Percentiles rank a stretch among this genome's conserved stretches.
Conservation (phyloP, 2,329 filamentous ascomycete species). For the Hysterium pulicare region DNA sequence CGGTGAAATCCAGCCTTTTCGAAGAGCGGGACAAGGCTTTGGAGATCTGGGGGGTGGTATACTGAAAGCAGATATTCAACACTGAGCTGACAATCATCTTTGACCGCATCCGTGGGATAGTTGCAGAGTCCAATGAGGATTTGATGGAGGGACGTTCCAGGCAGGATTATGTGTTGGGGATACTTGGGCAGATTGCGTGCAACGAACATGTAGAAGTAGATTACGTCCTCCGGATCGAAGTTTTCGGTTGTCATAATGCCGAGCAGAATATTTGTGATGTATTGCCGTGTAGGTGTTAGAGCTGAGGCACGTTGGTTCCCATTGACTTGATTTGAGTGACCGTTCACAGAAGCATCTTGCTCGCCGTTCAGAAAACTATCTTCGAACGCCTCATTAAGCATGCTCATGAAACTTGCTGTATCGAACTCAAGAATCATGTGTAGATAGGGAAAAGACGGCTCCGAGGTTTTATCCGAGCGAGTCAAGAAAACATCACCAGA, state of each 20-base stretch:
- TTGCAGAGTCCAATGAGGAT: slow-evolving; percentile 80
- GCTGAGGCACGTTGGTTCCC: slow-evolving; percentile 37
- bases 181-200: slow-evolving; percentile 95
- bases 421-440: slow-evolving; percentile 83
- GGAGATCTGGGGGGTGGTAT: slow-evolving; percentile 83
- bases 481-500: slow-evolving; percentile 61
- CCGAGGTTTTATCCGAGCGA: slow-evolving; percentile 50
- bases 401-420: slow-evolving; percentile 86
- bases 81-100: slow-evolving; percentile 94
- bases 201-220: slow-evolving; percentile 98
- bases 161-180: slow-evolving; percentile 88
- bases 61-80: slow-evolving; percentile 91
- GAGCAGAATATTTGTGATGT: slow-evolving; percentile 83
- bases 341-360: slow-evolving; percentile 59
- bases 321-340: slow-evolving; percentile 47
- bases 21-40: slow-evolving; percentile 72
- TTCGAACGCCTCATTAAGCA: slow-evolving; percentile 95
- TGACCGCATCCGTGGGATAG: slow-evolving; percentile 75
- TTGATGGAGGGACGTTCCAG: slow-evolving; percentile 78
- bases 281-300: slow-evolving; percentile 72
- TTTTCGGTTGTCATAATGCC: slow-evolving; percentile 80
- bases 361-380: slow-evolving; percentile 87
- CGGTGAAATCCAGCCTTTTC: slow-evolving; percentile 80
- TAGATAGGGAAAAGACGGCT: slow-evolving; percentile 82
- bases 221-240: slow-evolving; percentile 76